phyloP scores from a whole-genome alignment of 306 rosid genomes.

The Gastrolobium bilobum region DNA sequence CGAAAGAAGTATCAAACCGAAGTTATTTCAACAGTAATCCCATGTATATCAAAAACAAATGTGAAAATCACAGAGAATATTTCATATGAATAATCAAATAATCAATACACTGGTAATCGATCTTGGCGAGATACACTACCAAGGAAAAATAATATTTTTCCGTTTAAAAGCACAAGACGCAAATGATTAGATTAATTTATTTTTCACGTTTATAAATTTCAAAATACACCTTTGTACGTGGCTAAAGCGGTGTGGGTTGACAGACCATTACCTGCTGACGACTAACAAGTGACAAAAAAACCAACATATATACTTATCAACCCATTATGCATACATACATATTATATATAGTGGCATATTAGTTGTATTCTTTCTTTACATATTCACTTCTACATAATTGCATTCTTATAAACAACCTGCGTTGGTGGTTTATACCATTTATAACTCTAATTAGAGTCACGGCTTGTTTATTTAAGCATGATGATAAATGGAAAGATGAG shows the following conservation, averaged over 20 bases:
- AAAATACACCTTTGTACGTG: not conserved
- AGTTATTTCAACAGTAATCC: not conserved
- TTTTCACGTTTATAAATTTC: not conserved
- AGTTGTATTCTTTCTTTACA: slow-evolving; percentile 22
- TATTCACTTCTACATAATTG: not conserved
- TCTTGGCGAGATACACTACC: not conserved
- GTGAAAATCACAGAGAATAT: not conserved
- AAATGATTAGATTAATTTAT: slow-evolving; percentile 15
- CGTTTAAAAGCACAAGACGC: not conserved
- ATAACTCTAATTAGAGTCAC: not conserved
- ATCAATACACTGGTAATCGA: not conserved
- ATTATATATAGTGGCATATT: not conserved
- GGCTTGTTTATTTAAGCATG: slow-evolving; percentile 13
- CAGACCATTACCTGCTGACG: not conserved
- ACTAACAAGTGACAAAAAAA: not conserved
- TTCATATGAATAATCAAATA: too few relatives aligned
- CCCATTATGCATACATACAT: not conserved
- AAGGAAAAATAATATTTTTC: not conserved
- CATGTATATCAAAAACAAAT: not conserved
- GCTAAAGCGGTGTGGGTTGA: not conserved
- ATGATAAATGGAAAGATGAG: not conserved
- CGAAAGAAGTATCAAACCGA: not conserved
- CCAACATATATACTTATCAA: not conserved
- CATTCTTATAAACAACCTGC: not conserved
- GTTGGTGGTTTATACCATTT: not conserved